phyloP scores from a whole-genome alignment of 805 yeast species.

The Yarrowia sp. region DNA sequence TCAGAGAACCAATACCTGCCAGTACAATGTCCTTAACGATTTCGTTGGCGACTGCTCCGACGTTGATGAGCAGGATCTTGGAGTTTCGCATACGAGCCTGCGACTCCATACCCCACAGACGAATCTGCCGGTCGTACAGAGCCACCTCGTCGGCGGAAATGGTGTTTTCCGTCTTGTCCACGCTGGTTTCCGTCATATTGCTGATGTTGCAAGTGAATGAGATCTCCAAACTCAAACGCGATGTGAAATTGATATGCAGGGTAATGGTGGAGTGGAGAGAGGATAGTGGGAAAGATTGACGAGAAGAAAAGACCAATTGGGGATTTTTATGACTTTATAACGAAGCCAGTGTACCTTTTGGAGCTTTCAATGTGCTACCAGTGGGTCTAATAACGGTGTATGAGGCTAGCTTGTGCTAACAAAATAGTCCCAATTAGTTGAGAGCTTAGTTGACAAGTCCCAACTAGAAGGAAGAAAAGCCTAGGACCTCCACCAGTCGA shows the following conservation, averaged over 20 bases:
- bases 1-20: constrained; percentile 84
- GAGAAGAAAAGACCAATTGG: too few relatives aligned
- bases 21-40: constrained; percentile 81
- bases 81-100: constrained; percentile 76
- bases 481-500: too few relatives aligned
- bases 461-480: too few relatives aligned
- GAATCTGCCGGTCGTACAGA: constrained; percentile 89
- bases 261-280: background rate
- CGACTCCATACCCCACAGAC: constrained; percentile 96
- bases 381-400: too few relatives aligned
- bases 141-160: constrained; percentile 73
- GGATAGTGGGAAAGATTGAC: too few relatives aligned
- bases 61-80: constrained; percentile 68
- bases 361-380: too few relatives aligned
- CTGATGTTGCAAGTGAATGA: background rate
- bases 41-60: constrained; percentile 83
- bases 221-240: constrained; percentile 18
- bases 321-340: too few relatives aligned
- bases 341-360: too few relatives aligned
- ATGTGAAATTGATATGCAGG: constrained; percentile 1
- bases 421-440: too few relatives aligned
- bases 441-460: too few relatives aligned
- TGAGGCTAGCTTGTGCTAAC: too few relatives aligned
- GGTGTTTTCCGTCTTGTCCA: constrained; percentile 5
- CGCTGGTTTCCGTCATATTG: constrained; percentile 10